Conservation (phyloP, 208 protist genomes). For the Trichomonas vaginalis region DNA sequence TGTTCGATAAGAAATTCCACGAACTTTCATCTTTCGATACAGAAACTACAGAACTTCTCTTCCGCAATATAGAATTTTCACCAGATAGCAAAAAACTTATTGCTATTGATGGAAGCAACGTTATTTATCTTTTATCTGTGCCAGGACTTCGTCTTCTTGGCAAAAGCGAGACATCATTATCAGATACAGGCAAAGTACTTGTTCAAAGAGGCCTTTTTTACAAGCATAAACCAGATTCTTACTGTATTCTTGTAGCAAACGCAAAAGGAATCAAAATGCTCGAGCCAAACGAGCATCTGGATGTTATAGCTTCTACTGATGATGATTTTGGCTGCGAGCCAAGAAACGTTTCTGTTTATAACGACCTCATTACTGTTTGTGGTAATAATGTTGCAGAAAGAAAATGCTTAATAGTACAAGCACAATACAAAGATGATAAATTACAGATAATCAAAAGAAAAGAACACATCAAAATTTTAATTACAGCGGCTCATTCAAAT, state of each 20-base stretch:
- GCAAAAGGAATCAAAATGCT: background rate
- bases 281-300: background rate
- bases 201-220: background rate
- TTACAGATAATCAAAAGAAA: background rate
- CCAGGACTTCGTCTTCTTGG: background rate
- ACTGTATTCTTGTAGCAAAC: background rate
- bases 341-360: background rate
- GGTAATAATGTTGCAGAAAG: background rate
- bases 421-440: background rate
- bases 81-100: background rate
- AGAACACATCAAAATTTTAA: background rate
- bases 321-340: background rate
- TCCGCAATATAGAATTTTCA: background rate
- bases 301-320: background rate
- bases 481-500: background rate
- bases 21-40: background rate
- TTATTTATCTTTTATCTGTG: background rate
- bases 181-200: background rate
- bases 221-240: background rate
- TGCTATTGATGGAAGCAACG: background rate
- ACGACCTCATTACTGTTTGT: background rate
- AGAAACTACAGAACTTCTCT: background rate
- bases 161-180: background rate
- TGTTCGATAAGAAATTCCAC: background rate
- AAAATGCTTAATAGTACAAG: background rate